phyloP scores from a whole-genome alignment of 192 early-diverging fungal genomes.

The Rhizoclosmatium sp. region DNA sequence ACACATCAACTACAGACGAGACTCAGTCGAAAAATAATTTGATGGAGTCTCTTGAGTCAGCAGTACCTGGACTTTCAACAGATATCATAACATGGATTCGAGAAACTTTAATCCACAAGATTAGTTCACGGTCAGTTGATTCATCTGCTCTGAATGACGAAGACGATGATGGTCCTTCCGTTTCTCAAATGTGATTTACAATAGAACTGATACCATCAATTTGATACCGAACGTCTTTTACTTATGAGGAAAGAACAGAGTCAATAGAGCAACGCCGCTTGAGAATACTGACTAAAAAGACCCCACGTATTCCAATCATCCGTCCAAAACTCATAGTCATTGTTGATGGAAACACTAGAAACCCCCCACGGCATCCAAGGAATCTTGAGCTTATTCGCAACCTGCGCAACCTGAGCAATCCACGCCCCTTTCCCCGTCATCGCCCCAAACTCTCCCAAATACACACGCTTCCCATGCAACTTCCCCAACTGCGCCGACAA shows the following conservation, averaged over 20 bases:
- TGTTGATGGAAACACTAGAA: neutral
- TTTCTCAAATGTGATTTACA: no score
- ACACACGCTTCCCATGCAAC: neutral
- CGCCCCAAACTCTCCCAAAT: conserved; percentile 18
- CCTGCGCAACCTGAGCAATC: conserved; percentile 3
- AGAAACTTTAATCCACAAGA: no score
- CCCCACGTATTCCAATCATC: conserved; percentile 10
- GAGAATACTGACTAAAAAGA: conserved; percentile 9
- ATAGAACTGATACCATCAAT: no score
- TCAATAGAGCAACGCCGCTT: neutral
- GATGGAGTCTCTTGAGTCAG: neutral
- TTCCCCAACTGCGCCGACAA: neutral
- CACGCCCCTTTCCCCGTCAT: neutral
- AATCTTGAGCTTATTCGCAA: conserved; percentile 20
- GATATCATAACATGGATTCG: no score
- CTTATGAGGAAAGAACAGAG: no score
- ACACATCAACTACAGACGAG: neutral
- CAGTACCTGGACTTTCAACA: neutral
- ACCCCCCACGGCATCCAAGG: conserved; percentile 36
- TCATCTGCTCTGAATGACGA: no score
- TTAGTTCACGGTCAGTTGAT: no score
- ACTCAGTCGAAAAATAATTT: neutral
- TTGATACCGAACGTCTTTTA: no score
- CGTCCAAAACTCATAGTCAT: conserved; percentile 39
- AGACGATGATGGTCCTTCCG: no score